These are phyloP conservation scores for Pyrrhoderma lamaoense DNA, from an alignment of 1,284 basidiomycete species.

Conservation along the genomic window DNA sequence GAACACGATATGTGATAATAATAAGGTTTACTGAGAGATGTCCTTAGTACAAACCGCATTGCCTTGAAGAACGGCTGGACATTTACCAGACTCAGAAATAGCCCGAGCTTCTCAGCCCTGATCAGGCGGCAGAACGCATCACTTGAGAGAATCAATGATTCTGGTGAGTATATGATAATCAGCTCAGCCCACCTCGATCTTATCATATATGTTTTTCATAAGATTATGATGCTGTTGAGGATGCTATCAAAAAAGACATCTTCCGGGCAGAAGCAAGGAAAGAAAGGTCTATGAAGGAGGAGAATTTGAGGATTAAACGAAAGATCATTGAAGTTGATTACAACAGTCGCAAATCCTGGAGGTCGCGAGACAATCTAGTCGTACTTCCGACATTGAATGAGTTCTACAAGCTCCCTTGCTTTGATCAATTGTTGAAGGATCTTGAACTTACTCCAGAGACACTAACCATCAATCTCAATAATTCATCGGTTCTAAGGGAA, in stretches of 20 bases:
- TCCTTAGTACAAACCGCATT: constrained; percentile 13
- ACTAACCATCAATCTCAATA: constrained; percentile 25
- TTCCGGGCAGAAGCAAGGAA: constrained; percentile 23
- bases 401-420: constrained; percentile 38
- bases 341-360: constrained; percentile 26
- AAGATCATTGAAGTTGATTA: constrained; percentile 29
- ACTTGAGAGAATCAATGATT: constrained; percentile 29
- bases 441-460: not conserved
- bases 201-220: not conserved
- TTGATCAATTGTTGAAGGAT: constrained; percentile 31
- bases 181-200: too few relatives aligned
- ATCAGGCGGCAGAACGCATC: constrained; percentile 28
- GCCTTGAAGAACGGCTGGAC: constrained; percentile 35
- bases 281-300: constrained; percentile 24
- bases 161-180: constrained; percentile 27
- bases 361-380: not conserved
- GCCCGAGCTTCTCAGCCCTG: constrained; percentile 31
- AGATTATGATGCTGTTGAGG: constrained; percentile 26
- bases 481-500: constrained; percentile 28
- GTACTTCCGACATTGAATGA: constrained; percentile 35
- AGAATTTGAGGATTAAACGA: constrained; percentile 21
- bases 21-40: too few relatives aligned
- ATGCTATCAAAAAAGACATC: constrained; percentile 30
- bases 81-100: constrained; percentile 30
- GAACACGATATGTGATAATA: not conserved